phyloP scores from a whole-genome alignment of 2,329 filamentous ascomycete genomes.

The Talaromyces sp. region DNA sequence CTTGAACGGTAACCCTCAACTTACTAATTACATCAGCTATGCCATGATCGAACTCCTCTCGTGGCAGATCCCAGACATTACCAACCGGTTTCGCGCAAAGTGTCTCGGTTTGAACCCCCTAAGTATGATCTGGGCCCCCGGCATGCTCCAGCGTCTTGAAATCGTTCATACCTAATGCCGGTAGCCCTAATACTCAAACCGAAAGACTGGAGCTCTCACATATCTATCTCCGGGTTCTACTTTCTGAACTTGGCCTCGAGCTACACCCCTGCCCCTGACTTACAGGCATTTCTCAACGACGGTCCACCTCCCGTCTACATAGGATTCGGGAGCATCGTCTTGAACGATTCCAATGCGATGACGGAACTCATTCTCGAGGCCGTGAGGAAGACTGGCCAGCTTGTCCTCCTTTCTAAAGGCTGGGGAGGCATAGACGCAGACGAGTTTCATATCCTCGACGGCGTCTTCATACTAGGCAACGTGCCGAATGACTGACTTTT shows the following conservation, averaged over 20 bases:
- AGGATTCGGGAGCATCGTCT: conserved; percentile 76
- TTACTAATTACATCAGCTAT: conserved; percentile 8
- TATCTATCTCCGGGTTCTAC: conserved; percentile 45
- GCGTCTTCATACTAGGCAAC: conserved; percentile 78
- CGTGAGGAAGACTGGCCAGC: conserved; percentile 58
- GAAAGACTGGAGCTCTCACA: conserved; percentile 31
- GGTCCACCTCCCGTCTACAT: conserved; percentile 74
- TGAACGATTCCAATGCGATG: conserved; percentile 67
- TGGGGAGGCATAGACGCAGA: conserved; percentile 70
- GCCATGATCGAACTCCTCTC: conserved; percentile 1
- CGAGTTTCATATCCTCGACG: conserved; percentile 61
- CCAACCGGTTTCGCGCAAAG: conserved; percentile 40
- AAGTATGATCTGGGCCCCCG: not conserved
- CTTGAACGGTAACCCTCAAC: conserved; percentile 26
- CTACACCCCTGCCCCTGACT: conserved; percentile 60
- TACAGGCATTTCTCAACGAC: conserved; percentile 60
- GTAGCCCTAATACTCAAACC: conserved; percentile 37
- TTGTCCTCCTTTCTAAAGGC: conserved; percentile 77
- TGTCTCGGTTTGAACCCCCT: conserved; percentile 39
- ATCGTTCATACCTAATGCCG: conserved; percentile 9
- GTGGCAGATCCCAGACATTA: conserved; percentile 34
- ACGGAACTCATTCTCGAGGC: conserved; percentile 70
- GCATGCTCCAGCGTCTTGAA: conserved; percentile 3
- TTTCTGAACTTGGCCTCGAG: conserved; percentile 60
- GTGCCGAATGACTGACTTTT: conserved; percentile 88